These are phyloP conservation scores for Falciphora oryzae DNA, from an alignment of 2,329 filamentous ascomycete genomes.

Conservation along the genomic window DNA sequence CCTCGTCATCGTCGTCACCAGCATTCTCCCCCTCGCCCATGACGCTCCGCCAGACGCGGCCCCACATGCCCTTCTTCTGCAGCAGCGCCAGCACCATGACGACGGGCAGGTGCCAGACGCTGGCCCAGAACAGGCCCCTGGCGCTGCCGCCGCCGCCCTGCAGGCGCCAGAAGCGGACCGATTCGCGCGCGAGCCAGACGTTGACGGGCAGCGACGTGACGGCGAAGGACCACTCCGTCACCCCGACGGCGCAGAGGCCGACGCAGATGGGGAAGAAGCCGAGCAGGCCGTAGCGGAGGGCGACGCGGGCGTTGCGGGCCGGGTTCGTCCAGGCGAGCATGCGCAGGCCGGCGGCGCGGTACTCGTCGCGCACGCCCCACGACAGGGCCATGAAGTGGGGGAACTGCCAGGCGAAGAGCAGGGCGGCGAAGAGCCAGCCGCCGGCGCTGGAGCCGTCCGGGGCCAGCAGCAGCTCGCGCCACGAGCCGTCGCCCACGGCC, in stretches of 20 bases:
- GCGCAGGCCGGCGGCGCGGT: constrained; percentile 61
- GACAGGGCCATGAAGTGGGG: constrained; percentile 95
- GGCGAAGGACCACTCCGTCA: constrained; percentile 84
- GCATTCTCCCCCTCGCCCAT: constrained; percentile 54
- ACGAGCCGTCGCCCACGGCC: constrained; percentile 64
- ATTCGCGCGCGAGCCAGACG: constrained; percentile 75
- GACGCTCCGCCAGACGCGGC: constrained; percentile 67
- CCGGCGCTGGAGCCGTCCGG: constrained; percentile 58
- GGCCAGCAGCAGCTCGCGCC: constrained; percentile 65
- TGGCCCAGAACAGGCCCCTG: constrained; percentile 89
- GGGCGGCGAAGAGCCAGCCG: constrained; percentile 79
- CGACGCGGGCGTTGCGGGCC: constrained; percentile 77
- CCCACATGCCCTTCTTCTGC: constrained; percentile 92
- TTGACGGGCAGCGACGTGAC: constrained; percentile 78
- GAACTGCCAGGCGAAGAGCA: constrained; percentile 96
- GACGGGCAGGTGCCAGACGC: constrained; percentile 90
- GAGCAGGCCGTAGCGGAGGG: constrained; percentile 77
- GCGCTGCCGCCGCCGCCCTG: constrained; percentile 77
- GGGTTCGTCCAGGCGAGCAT: constrained; percentile 88
- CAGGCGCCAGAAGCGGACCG: constrained; percentile 72
- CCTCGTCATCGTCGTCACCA: constrained; percentile 35
- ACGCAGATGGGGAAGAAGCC: constrained; percentile 82
- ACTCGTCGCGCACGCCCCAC: constrained; percentile 85
- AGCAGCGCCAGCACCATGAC: constrained; percentile 85
- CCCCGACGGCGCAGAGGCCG: constrained; percentile 68